Percentiles rank a stretch among this genome's conserved stretches.
phyloP scores from a whole-genome alignment of 208 protist genomes.

The Leishmania tarentolae region DNA sequence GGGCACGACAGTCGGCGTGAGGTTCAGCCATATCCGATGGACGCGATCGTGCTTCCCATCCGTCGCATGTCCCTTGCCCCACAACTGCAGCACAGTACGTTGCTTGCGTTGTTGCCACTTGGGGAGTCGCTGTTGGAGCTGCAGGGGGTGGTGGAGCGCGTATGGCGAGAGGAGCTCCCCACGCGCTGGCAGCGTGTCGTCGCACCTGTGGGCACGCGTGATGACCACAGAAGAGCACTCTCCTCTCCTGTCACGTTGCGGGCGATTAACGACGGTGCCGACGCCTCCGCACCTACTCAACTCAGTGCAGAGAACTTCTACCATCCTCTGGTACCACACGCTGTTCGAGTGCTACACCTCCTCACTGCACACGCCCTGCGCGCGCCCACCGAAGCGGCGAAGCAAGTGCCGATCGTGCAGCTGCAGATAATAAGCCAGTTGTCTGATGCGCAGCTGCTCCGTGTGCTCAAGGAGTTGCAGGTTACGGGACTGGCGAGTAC shows the following conservation, averaged over 20 bases:
- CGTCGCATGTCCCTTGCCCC: conserved; percentile 34
- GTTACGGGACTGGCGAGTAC: conserved; percentile 40
- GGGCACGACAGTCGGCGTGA: conserved; percentile 1
- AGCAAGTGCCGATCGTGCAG: conserved; percentile 56
- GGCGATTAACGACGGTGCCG: neutral
- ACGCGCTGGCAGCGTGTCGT: conserved; percentile 11
- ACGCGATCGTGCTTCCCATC: conserved; percentile 23
- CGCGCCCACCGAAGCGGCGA: conserved; percentile 35
- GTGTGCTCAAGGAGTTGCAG: conserved; percentile 58
- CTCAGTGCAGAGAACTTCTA: conserved; percentile 54
- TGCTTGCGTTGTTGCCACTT: conserved; percentile 46
- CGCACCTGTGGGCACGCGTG: neutral
- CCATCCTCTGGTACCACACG: conserved; percentile 46
- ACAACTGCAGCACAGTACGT: conserved; percentile 44
- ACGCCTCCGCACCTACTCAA: neutral
- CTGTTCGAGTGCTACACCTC: conserved; percentile 62
- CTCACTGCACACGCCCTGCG: conserved; percentile 51
- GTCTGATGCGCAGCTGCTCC: conserved; percentile 56
- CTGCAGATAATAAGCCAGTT: conserved; percentile 66
- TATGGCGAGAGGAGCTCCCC: conserved; percentile 18
- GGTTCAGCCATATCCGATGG: conserved; percentile 33
- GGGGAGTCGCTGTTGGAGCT: conserved; percentile 58
- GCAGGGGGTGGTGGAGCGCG: conserved; percentile 14
- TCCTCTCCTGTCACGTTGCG: neutral
- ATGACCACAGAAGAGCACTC: neutral